These are phyloP conservation scores for Trichoderma sp. DNA, from an alignment of 2,329 filamentous ascomycete species.

Conservation along the genomic window DNA sequence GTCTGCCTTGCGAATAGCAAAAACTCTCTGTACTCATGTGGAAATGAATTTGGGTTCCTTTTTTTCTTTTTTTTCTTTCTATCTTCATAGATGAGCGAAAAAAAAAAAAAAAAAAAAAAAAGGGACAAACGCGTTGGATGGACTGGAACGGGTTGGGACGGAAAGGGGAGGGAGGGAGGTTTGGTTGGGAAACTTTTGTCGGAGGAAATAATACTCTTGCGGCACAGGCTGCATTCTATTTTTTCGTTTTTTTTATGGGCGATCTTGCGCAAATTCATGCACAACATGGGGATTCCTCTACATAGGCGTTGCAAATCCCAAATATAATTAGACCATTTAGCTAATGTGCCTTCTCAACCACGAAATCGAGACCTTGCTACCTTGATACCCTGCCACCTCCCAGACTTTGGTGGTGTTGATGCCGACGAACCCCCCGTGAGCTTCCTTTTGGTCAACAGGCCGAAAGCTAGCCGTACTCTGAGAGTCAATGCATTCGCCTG, in stretches of 20 bases:
- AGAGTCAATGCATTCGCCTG: background rate
- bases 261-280: background rate
- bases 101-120: background rate
- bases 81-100: background rate
- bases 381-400: background rate
- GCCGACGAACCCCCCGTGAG: background rate
- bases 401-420: background rate
- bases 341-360: conserved; percentile 13
- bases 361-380: background rate
- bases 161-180: background rate
- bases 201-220: background rate
- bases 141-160: background rate
- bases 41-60: background rate
- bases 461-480: background rate
- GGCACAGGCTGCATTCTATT: background rate
- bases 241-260: background rate
- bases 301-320: conserved; percentile 10
- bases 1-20: background rate
- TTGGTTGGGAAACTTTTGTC: background rate
- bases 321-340: conserved; percentile 14
- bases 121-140: background rate
- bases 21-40: background rate
- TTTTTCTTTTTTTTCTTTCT: background rate
- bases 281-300: background rate
- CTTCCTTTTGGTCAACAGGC: background rate